Evolutionary conservation across 306 rosid genomes (phyloP), one percentile per base, ranked within the genome.

Genomic region (Vicia villosa): DNA sequence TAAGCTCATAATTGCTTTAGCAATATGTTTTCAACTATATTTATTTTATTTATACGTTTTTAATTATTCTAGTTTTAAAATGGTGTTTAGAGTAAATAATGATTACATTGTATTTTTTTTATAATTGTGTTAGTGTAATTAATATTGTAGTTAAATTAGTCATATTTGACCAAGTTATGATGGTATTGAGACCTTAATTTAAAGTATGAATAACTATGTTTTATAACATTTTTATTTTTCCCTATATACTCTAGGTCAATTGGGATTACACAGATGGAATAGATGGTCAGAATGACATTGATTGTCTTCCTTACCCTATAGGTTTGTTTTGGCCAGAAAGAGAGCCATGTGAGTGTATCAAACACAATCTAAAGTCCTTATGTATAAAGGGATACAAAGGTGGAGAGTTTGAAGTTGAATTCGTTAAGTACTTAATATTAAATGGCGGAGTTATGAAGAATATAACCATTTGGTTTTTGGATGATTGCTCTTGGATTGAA

Each of bases 391-490:
- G 32, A 52, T 52, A 21, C 14, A 52, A 22, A 52, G 30, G 59
- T 20, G 59, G 15, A 21, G 59, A 52, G 32, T 21, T 52, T 10
- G 59, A 21, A 52, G 3, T 52, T 52, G 59, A 50, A 20, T 50
- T 50, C 0, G n/a, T 50, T 50, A 50, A 50, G 26, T 20, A 50
- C 28, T 50, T 50, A 9, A 10, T 50, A 50, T 4, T 50, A 50
- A 50, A 50, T 10, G 57, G 28, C 0, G 57, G 57, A 9, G 28
- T 20, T 50, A 19, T 50, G 8, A 6, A 52, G 14, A 21, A 52
- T 21, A 52, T 52, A 20, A 52, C 8, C 13, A 52, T 52, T 52
- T 52, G 59, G 59, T 52, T 52, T 52, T 10, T 52, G 32, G 59
- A 52, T 52, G 8, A 52, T 10, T 52, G 59, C 30, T 52, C 30